Conservation (phyloP, 306 rosid species). For the Vicia faba region DNA sequence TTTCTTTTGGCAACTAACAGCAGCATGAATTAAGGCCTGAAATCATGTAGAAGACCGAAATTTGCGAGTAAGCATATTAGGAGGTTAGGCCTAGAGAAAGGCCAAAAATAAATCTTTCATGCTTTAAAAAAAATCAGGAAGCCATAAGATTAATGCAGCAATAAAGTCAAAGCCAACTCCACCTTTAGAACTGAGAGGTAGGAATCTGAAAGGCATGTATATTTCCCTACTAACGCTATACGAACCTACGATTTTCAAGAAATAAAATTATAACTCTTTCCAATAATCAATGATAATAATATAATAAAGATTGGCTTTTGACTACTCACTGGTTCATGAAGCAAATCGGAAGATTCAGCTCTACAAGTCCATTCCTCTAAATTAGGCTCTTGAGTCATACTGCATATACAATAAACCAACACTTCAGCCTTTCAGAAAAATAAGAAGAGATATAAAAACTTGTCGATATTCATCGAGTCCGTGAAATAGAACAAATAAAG, state of each 20-base stretch:
- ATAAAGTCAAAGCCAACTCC: conserved; percentile 20
- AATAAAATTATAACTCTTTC: not conserved
- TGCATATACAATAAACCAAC: conserved; percentile 38
- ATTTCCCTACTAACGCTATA: conserved; percentile 93
- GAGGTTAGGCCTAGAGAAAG: conserved; percentile 20
- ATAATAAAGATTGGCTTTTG: conserved; percentile 24
- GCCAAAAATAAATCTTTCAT: not conserved
- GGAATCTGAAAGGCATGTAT: conserved; percentile 84
- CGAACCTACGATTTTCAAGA: conserved; percentile 60
- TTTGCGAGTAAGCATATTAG: not conserved
- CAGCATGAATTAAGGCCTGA: conserved; percentile 85
- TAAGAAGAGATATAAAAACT: conserved; percentile 17
- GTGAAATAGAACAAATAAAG: conserved; percentile 9
- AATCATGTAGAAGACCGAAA: conserved; percentile 22
- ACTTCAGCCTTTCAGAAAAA: conserved; percentile 28
- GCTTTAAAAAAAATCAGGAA: not conserved
- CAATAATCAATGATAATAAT: conserved; percentile 16
- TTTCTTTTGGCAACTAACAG: conserved; percentile 65
- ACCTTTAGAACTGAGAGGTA: conserved; percentile 94
- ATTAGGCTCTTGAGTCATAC: conserved; percentile 56
- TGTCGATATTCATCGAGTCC: not conserved
- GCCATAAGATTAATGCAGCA: not conserved
- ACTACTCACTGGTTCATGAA: conserved; percentile 67
- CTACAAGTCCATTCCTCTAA: conserved; percentile 75
- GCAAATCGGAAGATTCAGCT: conserved; percentile 56